Base-by-base conservation (phyloP, 768 basidiomycete species). In the Boletus sp. region DNA sequence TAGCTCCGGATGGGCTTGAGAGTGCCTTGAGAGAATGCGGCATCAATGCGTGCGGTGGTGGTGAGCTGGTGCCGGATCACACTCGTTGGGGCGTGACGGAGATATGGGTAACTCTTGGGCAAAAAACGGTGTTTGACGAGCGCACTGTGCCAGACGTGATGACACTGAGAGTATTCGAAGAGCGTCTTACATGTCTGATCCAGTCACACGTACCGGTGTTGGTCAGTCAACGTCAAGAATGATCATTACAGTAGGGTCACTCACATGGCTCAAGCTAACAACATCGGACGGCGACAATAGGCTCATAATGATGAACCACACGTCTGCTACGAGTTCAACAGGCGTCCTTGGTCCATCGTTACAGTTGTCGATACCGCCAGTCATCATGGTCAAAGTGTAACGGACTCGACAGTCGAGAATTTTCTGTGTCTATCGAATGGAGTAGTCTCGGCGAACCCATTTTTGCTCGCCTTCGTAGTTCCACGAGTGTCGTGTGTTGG, bases 221-320 rank as follows among this genome's bases (percentile, higher is more conserved):
- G 61, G 37, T 47, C 5, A 11, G 6, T 35, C 20, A 0, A 2
- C 0, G 29, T 17, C 29, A 15, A 10, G 30, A 29, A 46, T 20
- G 45, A 29, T 14, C 5, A 7, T 11, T 11, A n/a, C 10, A 18
- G 6, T 10, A 5, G 7, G 3, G 1, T 8, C 5, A 66, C 71
- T 72, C 42, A 72, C 68, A 18, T 53, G 64, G 46, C 68, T 61
- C 53, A 72, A 52, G 28, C 49, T 59, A 24, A 67, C 52, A 40
- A 71, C 33, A 32, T 71, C 71, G 4, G 60, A 49, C 0, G 71
- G 63, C 20, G 71, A 64, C 30, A 72, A 42, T 10, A 68, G 53
- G 47, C 57, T 28, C 69, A 72, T 72, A 47, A 71, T 62, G 39
- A 68, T 57, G 37, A 71, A 58, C 69, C 69, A 71, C 44, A 71